Conservation (phyloP, 1,284 basidiomycete genomes). For the Anthracocystis walkeri region DNA sequence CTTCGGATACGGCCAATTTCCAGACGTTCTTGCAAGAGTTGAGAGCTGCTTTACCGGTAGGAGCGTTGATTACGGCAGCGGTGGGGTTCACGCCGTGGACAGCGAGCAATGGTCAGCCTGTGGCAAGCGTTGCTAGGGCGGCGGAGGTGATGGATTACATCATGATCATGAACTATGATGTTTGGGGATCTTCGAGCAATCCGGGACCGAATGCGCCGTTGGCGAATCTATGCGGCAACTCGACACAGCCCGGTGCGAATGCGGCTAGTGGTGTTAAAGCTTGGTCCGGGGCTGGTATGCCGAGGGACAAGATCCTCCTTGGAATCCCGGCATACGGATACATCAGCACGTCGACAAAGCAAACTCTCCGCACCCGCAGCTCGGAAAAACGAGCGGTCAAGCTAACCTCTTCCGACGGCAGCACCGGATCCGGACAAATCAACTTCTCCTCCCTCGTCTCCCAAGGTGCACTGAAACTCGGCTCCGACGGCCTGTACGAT, state of each 20-base stretch:
- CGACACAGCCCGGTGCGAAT: conserved; percentile 53
- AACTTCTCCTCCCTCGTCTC: conserved; percentile 50
- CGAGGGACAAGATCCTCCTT: conserved; percentile 58
- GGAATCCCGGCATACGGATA: conserved; percentile 63
- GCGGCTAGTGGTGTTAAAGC: conserved; percentile 58
- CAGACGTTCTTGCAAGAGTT: conserved; percentile 63
- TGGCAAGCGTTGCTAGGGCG: conserved; percentile 45
- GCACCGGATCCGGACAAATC: conserved; percentile 51
- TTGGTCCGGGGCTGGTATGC: conserved; percentile 63
- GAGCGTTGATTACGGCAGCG: conserved; percentile 56
- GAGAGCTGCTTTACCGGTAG: conserved; percentile 72
- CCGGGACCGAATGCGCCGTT: conserved; percentile 63
- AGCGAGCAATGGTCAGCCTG: conserved; percentile 44
- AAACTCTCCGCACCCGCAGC: conserved; percentile 11
- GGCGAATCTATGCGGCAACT: conserved; percentile 62
- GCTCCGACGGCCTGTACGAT: conserved; percentile 32
- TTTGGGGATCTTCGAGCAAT: conserved; percentile 48
- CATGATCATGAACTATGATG: conserved; percentile 67
- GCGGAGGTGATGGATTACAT: conserved; percentile 56
- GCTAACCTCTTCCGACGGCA: conserved; percentile 23
- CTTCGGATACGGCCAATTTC: conserved; percentile 55
- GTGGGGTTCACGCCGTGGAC: conserved; percentile 50
- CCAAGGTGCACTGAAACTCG: conserved; percentile 46
- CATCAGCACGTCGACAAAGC: conserved; percentile 36
- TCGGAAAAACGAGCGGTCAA: conserved; percentile 26